Percentiles rank a stretch among this genome's conserved stretches.
Evolutionary conservation across 2,329 filamentous ascomycete species (phyloP).

Genomic region (Diaporthe sp.): DNA sequence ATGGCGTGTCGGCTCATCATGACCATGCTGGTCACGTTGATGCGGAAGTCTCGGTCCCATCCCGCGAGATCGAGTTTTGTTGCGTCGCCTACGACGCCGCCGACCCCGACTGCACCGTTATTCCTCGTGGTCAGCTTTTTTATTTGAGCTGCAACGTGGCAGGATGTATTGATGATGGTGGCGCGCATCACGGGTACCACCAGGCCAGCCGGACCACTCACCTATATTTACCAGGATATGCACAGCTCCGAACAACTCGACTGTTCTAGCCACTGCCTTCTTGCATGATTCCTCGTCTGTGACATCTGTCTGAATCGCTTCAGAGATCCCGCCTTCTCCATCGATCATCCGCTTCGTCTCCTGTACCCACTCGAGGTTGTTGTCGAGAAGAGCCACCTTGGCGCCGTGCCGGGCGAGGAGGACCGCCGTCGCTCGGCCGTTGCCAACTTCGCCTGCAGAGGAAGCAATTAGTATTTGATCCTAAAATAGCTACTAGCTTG

Average conservation of each 20-base stretch:
- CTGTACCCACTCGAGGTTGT: slow-evolving; percentile 44
- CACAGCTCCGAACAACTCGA: slow-evolving; percentile 45
- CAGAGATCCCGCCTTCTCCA: slow-evolving; percentile 45
- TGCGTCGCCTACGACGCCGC: slow-evolving; percentile 50
- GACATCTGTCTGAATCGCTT: slow-evolving; percentile 47
- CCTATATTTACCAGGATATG: slow-evolving; percentile 49
- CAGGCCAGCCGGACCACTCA: background rate
- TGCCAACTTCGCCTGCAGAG: slow-evolving; percentile 46
- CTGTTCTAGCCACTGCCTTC: slow-evolving; percentile 43
- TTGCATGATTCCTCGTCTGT: slow-evolving; percentile 45
- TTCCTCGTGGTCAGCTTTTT: background rate
- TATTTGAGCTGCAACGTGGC: background rate
- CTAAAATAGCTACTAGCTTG: accelerated
- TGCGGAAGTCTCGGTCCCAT: slow-evolving; percentile 50
- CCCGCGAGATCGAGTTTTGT: slow-evolving; percentile 47
- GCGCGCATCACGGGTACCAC: no score
- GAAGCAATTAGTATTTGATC: background rate
- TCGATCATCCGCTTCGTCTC: slow-evolving; percentile 50
- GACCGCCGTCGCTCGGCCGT: slow-evolving; percentile 48
- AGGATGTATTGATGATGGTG: no score
- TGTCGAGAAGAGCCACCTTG: slow-evolving; percentile 46
- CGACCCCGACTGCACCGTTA: slow-evolving; percentile 48
- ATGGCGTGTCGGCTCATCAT: slow-evolving; percentile 50
- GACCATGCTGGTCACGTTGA: slow-evolving; percentile 54
- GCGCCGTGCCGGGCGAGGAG: slow-evolving; percentile 48